Percentiles rank a stretch among this genome's conserved stretches.
phyloP scores from a whole-genome alignment of 768 basidiomycete genomes.

The Boletellus emodensis region DNA sequence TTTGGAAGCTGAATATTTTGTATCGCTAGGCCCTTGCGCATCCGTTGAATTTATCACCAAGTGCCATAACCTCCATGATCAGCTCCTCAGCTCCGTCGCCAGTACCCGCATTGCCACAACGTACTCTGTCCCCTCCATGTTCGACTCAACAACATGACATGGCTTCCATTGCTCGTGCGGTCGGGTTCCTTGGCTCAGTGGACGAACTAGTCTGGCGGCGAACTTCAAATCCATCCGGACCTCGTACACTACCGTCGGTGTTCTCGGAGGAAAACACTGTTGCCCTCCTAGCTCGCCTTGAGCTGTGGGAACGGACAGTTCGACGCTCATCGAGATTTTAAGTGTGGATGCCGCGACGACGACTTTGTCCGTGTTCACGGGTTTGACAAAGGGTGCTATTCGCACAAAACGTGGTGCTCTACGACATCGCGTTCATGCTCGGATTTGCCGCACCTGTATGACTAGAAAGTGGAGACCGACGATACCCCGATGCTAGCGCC shows the following conservation, averaged over 20 bases:
- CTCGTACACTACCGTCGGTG: constrained; percentile 8
- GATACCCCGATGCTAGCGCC: not conserved
- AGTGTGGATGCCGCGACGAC: not conserved
- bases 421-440: not conserved
- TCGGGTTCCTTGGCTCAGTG: constrained; percentile 24
- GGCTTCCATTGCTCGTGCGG: constrained; percentile 18
- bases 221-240: constrained; percentile 5
- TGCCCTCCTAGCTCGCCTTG: constrained; percentile 23
- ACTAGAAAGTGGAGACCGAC: not conserved
- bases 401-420: no score
- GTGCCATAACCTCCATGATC: not conserved
- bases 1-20: not conserved
- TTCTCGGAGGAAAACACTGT: constrained; percentile 26
- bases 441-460: not conserved
- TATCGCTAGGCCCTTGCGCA: constrained; percentile 9
- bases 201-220: constrained; percentile 31
- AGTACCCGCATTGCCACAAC: not conserved
- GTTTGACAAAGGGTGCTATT: not conserved
- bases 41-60: constrained; percentile 13
- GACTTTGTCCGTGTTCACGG: not conserved
- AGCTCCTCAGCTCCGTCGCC: not conserved
- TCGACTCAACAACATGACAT: constrained; percentile 12
- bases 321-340: constrained; percentile 17
- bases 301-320: constrained; percentile 27
- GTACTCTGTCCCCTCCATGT: not conserved